A percentile compares a stretch with the other conserved stretches of the same genome.
Evolutionary conservation across 192 early-diverging fungal species (phyloP).

Genomic region (Phycomyces blakesleeanus): DNA sequence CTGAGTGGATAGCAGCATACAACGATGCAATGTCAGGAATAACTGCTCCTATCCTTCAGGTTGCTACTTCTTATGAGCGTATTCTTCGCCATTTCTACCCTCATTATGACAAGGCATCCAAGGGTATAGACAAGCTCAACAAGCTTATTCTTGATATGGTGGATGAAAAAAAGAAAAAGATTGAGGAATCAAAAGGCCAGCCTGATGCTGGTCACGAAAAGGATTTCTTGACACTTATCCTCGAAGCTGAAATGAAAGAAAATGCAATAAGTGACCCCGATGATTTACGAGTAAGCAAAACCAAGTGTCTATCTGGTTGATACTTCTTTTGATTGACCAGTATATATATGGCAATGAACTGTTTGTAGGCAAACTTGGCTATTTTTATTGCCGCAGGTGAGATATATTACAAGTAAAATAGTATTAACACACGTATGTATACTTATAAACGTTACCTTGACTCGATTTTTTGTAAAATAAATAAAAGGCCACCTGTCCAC

Average conservation of each 20-base stretch:
- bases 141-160: slow-evolving; percentile 5
- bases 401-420: too few relatives aligned
- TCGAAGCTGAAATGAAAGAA: slow-evolving; percentile 41
- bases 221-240: slow-evolving; percentile 44
- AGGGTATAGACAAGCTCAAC: not conserved
- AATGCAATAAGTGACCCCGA: slow-evolving; percentile 36
- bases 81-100: slow-evolving; percentile 15
- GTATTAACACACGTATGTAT: too few relatives aligned
- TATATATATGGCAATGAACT: too few relatives aligned
- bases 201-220: slow-evolving; percentile 10
- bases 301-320: slow-evolving; percentile 44
- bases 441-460: too few relatives aligned
- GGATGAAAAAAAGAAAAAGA: not conserved
- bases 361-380: not conserved
- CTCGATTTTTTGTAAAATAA: too few relatives aligned
- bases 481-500: slow-evolving; percentile 13
- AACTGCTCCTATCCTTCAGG: not conserved
- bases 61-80: slow-evolving; percentile 1
- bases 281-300: slow-evolving; percentile 39
- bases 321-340: too few relatives aligned
- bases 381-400: not conserved
- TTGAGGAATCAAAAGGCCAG: not conserved
- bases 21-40: not conserved
- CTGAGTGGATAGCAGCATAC: slow-evolving; percentile 10
- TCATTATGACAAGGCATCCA: not conserved